Evolutionary conservation across 192 early-diverging fungal genomes (phyloP).

Genomic region (Coemansia sp.): DNA sequence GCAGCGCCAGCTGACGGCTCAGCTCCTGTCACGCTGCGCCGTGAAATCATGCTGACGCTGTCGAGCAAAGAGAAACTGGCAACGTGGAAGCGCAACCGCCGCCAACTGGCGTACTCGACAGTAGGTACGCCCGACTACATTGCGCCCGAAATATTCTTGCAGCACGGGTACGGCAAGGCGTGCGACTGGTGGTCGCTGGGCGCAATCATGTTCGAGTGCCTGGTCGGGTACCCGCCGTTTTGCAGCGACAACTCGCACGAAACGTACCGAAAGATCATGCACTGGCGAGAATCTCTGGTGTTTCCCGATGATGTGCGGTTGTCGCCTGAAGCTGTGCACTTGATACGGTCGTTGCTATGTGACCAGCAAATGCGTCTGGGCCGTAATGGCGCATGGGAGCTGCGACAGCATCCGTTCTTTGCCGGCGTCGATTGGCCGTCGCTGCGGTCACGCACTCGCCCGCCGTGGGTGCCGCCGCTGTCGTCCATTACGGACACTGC

Average conservation of each 20-base stretch:
- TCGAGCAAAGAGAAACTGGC: conserved; percentile 92
- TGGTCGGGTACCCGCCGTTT: conserved; percentile 98
- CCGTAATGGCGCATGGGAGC: conserved; percentile 77
- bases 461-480: conserved; percentile 91
- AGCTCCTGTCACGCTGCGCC: conserved; percentile 53
- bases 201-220: conserved; percentile 99
- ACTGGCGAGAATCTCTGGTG: conserved; percentile 86
- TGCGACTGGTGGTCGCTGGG: conserved; percentile 99
- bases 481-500: conserved; percentile 95
- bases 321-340: conserved; percentile 86
- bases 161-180: conserved; percentile 93
- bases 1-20: conserved; percentile 14
- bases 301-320: conserved; percentile 94
- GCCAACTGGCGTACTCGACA: conserved; percentile 93
- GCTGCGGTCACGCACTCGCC: conserved; percentile 72
- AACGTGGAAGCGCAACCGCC: conserved; percentile 97
- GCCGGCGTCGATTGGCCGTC: conserved; percentile 87
- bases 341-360: conserved; percentile 89
- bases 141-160: conserved; percentile 93
- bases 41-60: conserved; percentile 88
- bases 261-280: conserved; percentile 97
- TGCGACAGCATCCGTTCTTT: conserved; percentile 95
- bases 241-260: conserved; percentile 94
- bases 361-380: conserved; percentile 84
- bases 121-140: conserved; percentile 99